These are phyloP conservation scores for Lentinus brumalis DNA, from an alignment of 768 basidiomycete species.

Conservation along the genomic window DNA sequence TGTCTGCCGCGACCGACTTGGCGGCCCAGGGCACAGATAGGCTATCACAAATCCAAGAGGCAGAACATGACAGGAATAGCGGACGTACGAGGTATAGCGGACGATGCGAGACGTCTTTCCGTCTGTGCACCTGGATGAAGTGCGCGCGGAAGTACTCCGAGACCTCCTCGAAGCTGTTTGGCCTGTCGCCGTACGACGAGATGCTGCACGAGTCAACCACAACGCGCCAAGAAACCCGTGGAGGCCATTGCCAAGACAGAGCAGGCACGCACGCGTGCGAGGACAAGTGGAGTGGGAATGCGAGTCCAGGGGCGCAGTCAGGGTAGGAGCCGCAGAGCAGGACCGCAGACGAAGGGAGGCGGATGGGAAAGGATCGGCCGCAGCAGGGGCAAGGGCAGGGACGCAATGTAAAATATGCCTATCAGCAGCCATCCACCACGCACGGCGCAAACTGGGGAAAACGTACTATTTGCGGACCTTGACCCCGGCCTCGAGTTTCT, in stretches of 20 bases:
- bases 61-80: constrained; percentile 44
- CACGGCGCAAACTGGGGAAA: neutral
- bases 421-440: neutral
- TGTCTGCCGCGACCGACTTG: constrained; percentile 45
- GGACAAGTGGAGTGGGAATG: neutral
- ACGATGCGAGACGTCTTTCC: constrained; percentile 77
- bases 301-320: neutral
- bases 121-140: constrained; percentile 79
- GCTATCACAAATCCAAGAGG: constrained; percentile 55
- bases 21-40: neutral
- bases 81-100: constrained; percentile 57
- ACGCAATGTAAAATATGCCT: neutral
- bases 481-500: constrained; percentile 69
- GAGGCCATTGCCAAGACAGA: neutral
- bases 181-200: constrained; percentile 76
- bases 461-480: constrained; percentile 79
- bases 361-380: constrained; percentile 3
- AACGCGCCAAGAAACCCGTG: neutral
- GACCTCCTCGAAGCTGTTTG: constrained; percentile 81
- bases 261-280: neutral
- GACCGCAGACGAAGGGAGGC: neutral
- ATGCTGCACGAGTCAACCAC: constrained; percentile 48
- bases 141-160: constrained; percentile 88
- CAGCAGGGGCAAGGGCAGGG: neutral
- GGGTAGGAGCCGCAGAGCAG: neutral